Conservation (phyloP, 257 asterid genomes). For the Misopates orontium region DNA sequence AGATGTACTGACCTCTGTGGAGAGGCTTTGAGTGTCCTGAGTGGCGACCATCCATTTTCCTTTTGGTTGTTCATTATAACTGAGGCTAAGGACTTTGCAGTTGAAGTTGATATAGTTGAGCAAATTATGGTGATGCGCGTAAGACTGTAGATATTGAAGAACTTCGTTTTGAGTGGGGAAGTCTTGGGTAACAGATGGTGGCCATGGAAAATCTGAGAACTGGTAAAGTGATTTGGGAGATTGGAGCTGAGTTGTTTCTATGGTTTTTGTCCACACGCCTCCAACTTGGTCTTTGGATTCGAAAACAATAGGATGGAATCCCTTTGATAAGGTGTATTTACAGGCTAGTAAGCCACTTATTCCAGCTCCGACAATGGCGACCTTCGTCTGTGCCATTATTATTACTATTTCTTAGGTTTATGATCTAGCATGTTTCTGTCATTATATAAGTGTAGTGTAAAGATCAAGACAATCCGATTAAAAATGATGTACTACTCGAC, state of each 20-base stretch:
- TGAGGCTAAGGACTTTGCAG: constrained; percentile 37
- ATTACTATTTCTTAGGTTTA: neutral
- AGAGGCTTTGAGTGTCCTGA: constrained; percentile 28
- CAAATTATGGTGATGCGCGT: constrained; percentile 41
- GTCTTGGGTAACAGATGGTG: constrained; percentile 33
- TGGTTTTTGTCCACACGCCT: constrained; percentile 45
- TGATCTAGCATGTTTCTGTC: no score
- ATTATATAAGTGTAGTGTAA: no score
- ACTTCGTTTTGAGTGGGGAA: constrained; percentile 37
- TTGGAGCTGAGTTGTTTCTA: constrained; percentile 38
- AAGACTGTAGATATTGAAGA: constrained; percentile 39
- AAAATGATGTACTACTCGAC: no score
- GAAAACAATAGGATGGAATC: constrained; percentile 47
- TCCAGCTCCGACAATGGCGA: constrained; percentile 58
- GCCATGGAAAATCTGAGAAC: constrained; percentile 65
- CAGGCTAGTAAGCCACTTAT: constrained; percentile 63
- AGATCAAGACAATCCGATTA: no score
- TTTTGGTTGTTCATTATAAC: constrained; percentile 29
- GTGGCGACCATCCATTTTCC: constrained; percentile 42
- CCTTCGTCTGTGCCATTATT: constrained; percentile 31
- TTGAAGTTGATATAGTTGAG: constrained; percentile 39
- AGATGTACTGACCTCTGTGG: constrained; percentile 24
- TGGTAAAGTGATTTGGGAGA: constrained; percentile 38
- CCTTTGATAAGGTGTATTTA: constrained; percentile 46
- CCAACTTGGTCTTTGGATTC: constrained; percentile 38